Evolutionary conservation across 306 rosid genomes (phyloP).

Genomic region (Malus sieversii): DNA sequence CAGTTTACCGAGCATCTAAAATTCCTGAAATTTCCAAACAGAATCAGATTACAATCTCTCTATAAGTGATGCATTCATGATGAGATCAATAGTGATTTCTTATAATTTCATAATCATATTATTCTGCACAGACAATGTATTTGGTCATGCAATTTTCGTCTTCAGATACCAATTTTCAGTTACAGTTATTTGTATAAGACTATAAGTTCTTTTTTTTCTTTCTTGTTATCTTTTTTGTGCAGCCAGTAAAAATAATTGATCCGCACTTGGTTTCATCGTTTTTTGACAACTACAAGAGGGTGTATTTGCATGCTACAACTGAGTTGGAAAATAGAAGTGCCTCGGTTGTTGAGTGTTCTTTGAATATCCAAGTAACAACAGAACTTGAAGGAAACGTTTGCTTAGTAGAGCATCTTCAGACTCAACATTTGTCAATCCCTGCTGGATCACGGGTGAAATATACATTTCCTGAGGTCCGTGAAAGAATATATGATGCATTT

Average conservation of each 20-base stretch:
- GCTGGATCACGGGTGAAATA: constrained; percentile 55
- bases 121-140: neutral
- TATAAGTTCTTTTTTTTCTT: too few relatives aligned
- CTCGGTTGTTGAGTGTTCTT: constrained; percentile 67
- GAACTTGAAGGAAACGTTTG: constrained; percentile 60
- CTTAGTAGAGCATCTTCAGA: constrained; percentile 73
- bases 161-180: neutral
- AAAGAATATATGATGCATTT: neutral
- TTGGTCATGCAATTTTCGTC: neutral
- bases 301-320: constrained; percentile 62
- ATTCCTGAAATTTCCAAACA: too few relatives aligned
- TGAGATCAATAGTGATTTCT: too few relatives aligned
- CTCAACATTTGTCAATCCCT: constrained; percentile 59
- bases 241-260: constrained; percentile 87
- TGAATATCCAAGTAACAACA: constrained; percentile 65
- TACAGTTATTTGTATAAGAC: neutral
- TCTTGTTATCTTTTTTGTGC: constrained; percentile 27
- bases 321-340: constrained; percentile 76
- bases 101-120: too few relatives aligned
- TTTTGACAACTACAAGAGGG: constrained; percentile 67
- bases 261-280: constrained; percentile 91
- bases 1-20: too few relatives aligned
- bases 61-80: too few relatives aligned
- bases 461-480: constrained; percentile 77
- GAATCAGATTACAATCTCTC: too few relatives aligned